Percentiles rank a stretch among this genome's conserved stretches.
phyloP scores from a whole-genome alignment of 1,284 basidiomycete genomes.

The Porodaedalea pini region DNA sequence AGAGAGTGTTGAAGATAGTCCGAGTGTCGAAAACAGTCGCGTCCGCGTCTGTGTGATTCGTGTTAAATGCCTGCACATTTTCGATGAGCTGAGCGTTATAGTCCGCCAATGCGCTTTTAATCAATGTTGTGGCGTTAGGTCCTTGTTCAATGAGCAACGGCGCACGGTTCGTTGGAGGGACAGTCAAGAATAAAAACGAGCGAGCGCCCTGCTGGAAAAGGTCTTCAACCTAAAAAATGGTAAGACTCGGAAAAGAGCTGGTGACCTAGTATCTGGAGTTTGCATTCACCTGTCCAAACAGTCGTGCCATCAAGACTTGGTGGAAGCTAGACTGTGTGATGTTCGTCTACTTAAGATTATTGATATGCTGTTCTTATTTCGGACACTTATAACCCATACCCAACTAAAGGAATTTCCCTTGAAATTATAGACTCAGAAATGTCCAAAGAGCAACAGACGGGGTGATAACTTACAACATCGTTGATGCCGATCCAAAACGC shows the following conservation, averaged over 20 bases:
- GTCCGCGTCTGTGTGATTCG: constrained; percentile 41
- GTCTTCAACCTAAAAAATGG: constrained; percentile 50
- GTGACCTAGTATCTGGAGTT: background rate
- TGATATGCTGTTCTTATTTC: background rate
- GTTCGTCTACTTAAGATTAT: constrained; percentile 41
- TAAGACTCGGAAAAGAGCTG: background rate
- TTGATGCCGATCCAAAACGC: constrained; percentile 68
- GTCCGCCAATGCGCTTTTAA: constrained; percentile 42
- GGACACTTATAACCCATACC: background rate
- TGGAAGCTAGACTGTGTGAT: constrained; percentile 52
- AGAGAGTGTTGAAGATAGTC: constrained; percentile 53
- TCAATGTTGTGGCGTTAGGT: constrained; percentile 31
- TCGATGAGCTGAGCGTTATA: constrained; percentile 48
- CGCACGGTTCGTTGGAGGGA: constrained; percentile 58
- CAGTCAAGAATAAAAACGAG: constrained; percentile 64
- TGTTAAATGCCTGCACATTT: constrained; percentile 40
- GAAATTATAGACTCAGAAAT: background rate
- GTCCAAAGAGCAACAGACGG: background rate
- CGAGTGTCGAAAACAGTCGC: constrained; percentile 50
- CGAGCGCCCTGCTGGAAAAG: constrained; percentile 54
- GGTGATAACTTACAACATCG: constrained; percentile 45
- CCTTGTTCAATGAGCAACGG: constrained; percentile 55
- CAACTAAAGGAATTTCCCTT: constrained; percentile 52
- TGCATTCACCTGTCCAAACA: constrained; percentile 52
- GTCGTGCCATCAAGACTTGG: constrained; percentile 45